Base-by-base conservation (phyloP, 2,329 filamentous ascomycete genomes). In the Cercospora brassicicola region DNA sequence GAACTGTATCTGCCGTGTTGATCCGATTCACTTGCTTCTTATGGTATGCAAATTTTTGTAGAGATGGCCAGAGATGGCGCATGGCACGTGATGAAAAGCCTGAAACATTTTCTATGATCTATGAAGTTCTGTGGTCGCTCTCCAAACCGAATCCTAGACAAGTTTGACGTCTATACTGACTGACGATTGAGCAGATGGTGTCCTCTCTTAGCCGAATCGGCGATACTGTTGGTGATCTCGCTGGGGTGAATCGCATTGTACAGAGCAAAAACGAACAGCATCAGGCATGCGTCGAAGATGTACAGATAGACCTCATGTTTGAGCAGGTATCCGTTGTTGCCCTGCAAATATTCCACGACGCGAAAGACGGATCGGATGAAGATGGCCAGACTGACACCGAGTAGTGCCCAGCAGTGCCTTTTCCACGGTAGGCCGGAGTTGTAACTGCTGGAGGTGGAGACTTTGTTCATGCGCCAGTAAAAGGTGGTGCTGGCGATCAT, bases 361-460 rank as follows among this genome's bases (percentile, higher is more conserved):
- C 85, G 79, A 62, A 85, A 84, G 2, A 85, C 66, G 7, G 77
- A 82, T 31, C 85, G 79, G 7, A 85, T 62, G 67, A 87, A 74
- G 71, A 87, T 86, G 23, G 86, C 73, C 0, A 74, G 67, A 64
- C 79, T 82, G 33, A 79, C 77, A 1, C 71, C 57, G 69, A 86
- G 86, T 8, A 87, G 77, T 0, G 77, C 75, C 11, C 73, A 61
- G 68, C 86, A 74, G 61, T 80, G 78, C 51, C 76, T 77, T 65
- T 70, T 73, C 81, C 78, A 82, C 3, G 48, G 20, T 5, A 53
- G 20, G 18, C 26, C 10, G 3, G 48, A 2, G 4, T 11, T 23
- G 48, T 23, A 13, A 6, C 26, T 28, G 4, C 48, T 53, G 8
- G 53, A 30, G 8, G 77, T 70, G 0, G 66, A 66, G 10, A 48